Evolutionary conservation across 2,329 filamentous ascomycete species (phyloP).

Genomic region (Diaporthe caulivora): DNA sequence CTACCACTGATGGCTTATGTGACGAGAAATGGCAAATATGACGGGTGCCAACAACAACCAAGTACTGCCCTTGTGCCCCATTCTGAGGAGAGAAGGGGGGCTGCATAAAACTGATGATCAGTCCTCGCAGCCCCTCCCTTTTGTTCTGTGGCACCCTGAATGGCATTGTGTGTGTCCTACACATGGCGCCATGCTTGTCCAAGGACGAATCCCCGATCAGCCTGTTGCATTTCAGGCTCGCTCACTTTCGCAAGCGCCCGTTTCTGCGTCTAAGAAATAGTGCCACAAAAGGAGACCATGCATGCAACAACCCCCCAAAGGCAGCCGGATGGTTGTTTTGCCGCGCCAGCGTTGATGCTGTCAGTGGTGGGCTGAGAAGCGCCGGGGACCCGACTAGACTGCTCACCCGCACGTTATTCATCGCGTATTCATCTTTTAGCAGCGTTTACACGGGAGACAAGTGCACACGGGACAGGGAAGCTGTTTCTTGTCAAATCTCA

Average conservation of each 20-base stretch:
- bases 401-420: background rate
- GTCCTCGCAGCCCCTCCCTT: background rate
- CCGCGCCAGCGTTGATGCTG: background rate
- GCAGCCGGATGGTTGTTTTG: slow-evolving; percentile 11
- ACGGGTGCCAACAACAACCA: background rate
- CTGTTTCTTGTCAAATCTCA: background rate
- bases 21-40: background rate
- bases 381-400: background rate
- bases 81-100: background rate
- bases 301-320: background rate
- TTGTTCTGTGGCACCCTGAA: background rate
- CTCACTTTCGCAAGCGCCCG: background rate
- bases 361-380: slow-evolving; percentile 9
- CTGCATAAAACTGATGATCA: background rate
- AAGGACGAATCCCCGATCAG: background rate
- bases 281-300: background rate
- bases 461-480: background rate
- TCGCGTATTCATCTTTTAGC: background rate
- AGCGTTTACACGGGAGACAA: background rate
- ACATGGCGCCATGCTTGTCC: background rate
- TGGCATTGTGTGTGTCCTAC: background rate
- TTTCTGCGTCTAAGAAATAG: background rate
- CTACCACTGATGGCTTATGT: background rate
- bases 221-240: background rate
- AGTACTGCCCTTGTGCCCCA: too few species aligned